Percentiles rank a stretch among this genome's conserved stretches.
Conservation (phyloP, 202 grass and related monocot genomes). For the Brachypodium distachyon region DNA sequence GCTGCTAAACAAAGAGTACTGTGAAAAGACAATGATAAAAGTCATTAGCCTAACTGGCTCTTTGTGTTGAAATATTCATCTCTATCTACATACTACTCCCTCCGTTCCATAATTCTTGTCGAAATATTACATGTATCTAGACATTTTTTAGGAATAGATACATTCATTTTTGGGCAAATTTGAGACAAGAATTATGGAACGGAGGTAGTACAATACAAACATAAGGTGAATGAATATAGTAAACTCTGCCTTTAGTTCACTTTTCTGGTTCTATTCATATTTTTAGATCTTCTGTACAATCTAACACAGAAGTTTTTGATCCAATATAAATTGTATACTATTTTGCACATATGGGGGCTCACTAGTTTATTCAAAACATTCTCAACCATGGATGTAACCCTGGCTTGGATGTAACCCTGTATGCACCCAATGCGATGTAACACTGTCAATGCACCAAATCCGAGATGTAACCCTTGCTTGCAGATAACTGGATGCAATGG, state of each 20-base stretch:
- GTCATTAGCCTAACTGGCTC: neutral
- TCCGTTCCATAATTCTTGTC: no score
- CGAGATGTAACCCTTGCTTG: neutral
- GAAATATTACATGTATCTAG: no score
- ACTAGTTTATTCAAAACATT: neutral
- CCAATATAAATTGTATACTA: neutral
- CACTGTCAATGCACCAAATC: neutral
- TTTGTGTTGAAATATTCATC: neutral
- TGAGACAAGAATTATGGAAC: no score
- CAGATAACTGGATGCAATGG: neutral
- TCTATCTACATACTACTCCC: neutral
- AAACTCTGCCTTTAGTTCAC: neutral
- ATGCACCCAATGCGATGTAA: neutral
- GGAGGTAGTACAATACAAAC: no score
- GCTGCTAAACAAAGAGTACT: neutral
- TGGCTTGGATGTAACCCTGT: no score
- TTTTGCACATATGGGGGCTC: neutral
- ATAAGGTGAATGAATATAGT: neutral
- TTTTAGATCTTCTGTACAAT: neutral
- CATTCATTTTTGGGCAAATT: no score
- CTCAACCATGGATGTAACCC: neutral
- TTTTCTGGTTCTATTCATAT: neutral
- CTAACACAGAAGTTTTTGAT: neutral
- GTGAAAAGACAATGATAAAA: neutral
- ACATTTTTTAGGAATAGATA: no score